These are phyloP conservation scores for Talaromyces sp. DNA, from an alignment of 2,329 filamentous ascomycete genomes.

Conservation along the genomic window DNA sequence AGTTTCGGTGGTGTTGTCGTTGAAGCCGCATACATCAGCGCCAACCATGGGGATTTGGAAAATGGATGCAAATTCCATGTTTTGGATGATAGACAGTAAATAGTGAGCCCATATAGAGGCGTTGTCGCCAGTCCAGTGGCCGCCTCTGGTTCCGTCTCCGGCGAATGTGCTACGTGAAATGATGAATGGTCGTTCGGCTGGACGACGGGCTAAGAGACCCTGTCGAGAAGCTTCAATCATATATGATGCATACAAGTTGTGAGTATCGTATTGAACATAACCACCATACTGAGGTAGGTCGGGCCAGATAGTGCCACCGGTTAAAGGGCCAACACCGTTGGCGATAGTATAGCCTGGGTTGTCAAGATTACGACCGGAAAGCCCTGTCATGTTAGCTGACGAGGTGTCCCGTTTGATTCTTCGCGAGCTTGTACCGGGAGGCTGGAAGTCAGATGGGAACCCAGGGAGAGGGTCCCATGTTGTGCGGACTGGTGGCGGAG, in stretches of 20 bases:
- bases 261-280: conserved; percentile 67
- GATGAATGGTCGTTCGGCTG: conserved; percentile 62
- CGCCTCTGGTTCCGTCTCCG: conserved; percentile 60
- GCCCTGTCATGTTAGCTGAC: conserved; percentile 39
- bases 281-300: conserved; percentile 63
- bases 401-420: not conserved
- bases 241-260: conserved; percentile 70
- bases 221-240: conserved; percentile 65
- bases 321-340: conserved; percentile 54
- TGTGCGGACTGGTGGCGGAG: conserved; percentile 60
- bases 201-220: conserved; percentile 65
- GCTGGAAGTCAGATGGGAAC: conserved; percentile 67
- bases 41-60: conserved; percentile 68
- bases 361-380: conserved; percentile 62
- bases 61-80: conserved; percentile 60
- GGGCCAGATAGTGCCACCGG: conserved; percentile 62
- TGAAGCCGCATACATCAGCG: conserved; percentile 75
- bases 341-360: conserved; percentile 63
- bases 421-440: conserved; percentile 28
- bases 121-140: conserved; percentile 62
- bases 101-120: conserved; percentile 58
- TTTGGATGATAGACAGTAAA: conserved; percentile 55
- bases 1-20: conserved; percentile 61
- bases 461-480: conserved; percentile 68
- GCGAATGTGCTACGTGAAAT: conserved; percentile 76